A percentile compares a stretch with the other conserved stretches of the same genome.
These are phyloP conservation scores for Candida anglica DNA, from an alignment of 805 yeast species.

Conservation along the genomic window DNA sequence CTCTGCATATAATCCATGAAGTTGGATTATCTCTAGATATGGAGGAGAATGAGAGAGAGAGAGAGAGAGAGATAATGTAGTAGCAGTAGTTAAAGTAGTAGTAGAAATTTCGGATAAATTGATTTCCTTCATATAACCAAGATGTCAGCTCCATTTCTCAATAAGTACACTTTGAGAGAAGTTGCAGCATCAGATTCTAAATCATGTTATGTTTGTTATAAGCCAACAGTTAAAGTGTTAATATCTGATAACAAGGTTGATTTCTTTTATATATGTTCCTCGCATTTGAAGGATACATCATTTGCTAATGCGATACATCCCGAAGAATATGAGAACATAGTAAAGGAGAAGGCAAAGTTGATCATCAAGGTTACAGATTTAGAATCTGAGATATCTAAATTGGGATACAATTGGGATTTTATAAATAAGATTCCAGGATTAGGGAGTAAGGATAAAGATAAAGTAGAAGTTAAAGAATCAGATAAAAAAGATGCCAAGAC, in stretches of 20 bases:
- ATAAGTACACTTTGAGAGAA: slow-evolving; percentile 38
- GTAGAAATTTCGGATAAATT: too few relatives aligned
- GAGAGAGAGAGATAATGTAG: too few relatives aligned
- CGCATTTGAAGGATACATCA: slow-evolving; percentile 43
- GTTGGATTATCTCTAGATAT: too few relatives aligned
- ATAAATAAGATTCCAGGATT: slow-evolving; percentile 15
- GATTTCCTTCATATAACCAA: too few relatives aligned
- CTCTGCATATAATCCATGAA: too few relatives aligned
- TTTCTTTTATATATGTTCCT: slow-evolving; percentile 49
- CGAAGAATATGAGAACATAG: slow-evolving; percentile 27
- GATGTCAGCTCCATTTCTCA: slow-evolving; percentile 16
- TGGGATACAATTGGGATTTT: slow-evolving; percentile 33
- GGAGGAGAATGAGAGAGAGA: too few relatives aligned
- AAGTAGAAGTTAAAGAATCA: too few relatives aligned
- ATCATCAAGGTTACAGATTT: slow-evolving; percentile 16
- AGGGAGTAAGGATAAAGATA: slow-evolving; percentile 8
- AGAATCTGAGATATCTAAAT: slow-evolving; percentile 18
- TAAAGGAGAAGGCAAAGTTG: slow-evolving; percentile 15
- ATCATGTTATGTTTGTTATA: slow-evolving; percentile 50
- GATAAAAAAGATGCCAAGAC: slow-evolving; percentile 9
- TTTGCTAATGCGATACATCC: slow-evolving; percentile 41
- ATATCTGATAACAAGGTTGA: slow-evolving; percentile 44
- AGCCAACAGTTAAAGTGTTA: slow-evolving; percentile 43
- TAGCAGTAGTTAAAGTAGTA: too few relatives aligned
- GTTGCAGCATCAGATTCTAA: slow-evolving; percentile 40